Evolutionary conservation across 495 filamentous ascomycete species (phyloP).

Genomic region (Mytilinidion resinicola): DNA sequence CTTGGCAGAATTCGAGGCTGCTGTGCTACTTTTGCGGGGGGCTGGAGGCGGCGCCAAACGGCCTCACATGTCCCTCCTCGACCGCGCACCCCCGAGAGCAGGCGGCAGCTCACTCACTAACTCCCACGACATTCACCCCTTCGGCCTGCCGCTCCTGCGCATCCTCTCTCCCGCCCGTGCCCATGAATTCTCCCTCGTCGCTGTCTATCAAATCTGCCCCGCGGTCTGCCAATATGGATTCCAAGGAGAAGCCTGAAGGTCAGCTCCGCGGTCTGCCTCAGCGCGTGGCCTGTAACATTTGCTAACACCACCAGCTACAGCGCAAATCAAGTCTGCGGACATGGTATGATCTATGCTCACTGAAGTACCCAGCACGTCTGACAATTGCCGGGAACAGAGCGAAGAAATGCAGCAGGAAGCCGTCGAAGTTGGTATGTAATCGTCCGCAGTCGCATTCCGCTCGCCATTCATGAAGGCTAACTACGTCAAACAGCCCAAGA

Average conservation of each 20-base stretch:
- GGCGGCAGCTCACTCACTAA: too few relatives aligned
- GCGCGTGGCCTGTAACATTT: slow-evolving; percentile 26
- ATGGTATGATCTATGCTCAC: slow-evolving; percentile 58
- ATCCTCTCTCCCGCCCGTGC: too few relatives aligned
- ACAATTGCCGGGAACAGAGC: slow-evolving; percentile 47
- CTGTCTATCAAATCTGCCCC: too few relatives aligned
- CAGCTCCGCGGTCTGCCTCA: slow-evolving; percentile 24
- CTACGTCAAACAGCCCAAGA: slow-evolving; percentile 60
- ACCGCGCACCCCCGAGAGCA: too few relatives aligned
- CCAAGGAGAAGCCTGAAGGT: slow-evolving; percentile 62
- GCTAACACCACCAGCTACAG: slow-evolving; percentile 43
- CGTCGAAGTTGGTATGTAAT: slow-evolving; percentile 77
- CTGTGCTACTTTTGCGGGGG: too few relatives aligned
- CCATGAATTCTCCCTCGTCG: too few relatives aligned
- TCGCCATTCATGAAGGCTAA: slow-evolving; percentile 5
- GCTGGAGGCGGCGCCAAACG: too few relatives aligned
- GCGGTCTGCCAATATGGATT: too few relatives aligned
- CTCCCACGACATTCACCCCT: too few relatives aligned
- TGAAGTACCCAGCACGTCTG: neutral
- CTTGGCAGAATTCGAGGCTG: too few relatives aligned
- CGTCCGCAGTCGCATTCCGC: neutral
- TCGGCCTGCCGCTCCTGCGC: too few relatives aligned
- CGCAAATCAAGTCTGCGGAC: slow-evolving; percentile 92
- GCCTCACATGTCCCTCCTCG: too few relatives aligned
- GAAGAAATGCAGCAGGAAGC: slow-evolving; percentile 96